Percentiles rank a stretch among this genome's conserved stretches.
These are phyloP conservation scores for Gyrodon lividus DNA, from an alignment of 768 basidiomycete genomes.

Conservation along the genomic window DNA sequence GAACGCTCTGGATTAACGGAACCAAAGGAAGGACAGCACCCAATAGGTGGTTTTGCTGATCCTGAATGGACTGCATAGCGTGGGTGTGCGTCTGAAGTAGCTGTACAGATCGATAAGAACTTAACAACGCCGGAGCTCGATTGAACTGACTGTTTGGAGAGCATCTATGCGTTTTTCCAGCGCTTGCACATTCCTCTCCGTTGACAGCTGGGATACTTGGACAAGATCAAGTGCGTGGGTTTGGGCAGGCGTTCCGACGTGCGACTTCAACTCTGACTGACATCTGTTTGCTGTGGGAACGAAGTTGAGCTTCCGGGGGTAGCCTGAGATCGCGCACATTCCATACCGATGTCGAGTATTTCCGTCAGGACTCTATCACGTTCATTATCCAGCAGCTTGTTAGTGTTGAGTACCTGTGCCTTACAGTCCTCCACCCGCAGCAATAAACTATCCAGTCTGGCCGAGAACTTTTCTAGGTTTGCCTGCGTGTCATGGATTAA, in stretches of 20 bases:
- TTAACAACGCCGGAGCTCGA: slow-evolving; percentile 13
- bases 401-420: slow-evolving; percentile 50
- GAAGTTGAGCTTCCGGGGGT: slow-evolving; percentile 10
- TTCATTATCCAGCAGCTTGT: slow-evolving; percentile 58
- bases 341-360: slow-evolving; percentile 30
- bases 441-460: slow-evolving; percentile 52
- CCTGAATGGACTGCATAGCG: slow-evolving; percentile 55
- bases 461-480: slow-evolving; percentile 66
- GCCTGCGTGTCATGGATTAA: slow-evolving; percentile 73
- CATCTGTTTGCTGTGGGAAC: slow-evolving; percentile 53
- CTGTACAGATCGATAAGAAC: slow-evolving; percentile 31
- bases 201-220: slow-evolving; percentile 41
- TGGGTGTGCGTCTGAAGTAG: slow-evolving; percentile 54
- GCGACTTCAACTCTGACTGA: slow-evolving; percentile 58
- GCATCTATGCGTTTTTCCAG: slow-evolving; percentile 57
- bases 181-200: slow-evolving; percentile 38
- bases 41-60: slow-evolving; percentile 32
- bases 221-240: slow-evolving; percentile 36
- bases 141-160: slow-evolving; percentile 45
- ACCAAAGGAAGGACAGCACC: slow-evolving; percentile 56
- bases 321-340: too few species aligned
- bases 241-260: slow-evolving; percentile 60
- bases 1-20: slow-evolving; percentile 58
- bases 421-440: slow-evolving; percentile 50
- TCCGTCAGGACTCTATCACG: slow-evolving; percentile 56